Evolutionary conservation across 2,329 filamentous ascomycete species (phyloP), one percentile per base, ranked within the genome.

Genomic region (Cytospora mali): DNA sequence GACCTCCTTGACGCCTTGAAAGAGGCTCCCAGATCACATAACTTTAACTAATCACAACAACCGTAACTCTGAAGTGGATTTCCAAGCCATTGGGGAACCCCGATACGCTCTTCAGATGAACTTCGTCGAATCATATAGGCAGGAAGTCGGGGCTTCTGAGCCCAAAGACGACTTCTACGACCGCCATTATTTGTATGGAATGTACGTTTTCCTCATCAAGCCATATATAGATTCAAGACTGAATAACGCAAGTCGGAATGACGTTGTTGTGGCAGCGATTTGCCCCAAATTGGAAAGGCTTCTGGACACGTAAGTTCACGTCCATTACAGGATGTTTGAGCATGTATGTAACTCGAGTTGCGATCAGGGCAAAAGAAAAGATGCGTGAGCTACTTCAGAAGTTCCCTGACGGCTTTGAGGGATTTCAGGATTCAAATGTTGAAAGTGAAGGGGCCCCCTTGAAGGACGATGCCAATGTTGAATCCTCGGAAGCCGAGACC

Each of bases 101-200:
- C 57, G 57, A 18, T 52, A 54, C n/a, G n/a, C 33, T 14, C 21
- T 60, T 5, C 25, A 23, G 14, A 52, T 54, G 57, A 31, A 60
- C 6, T 23, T 54, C 3, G 25, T 60, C 25, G 50, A 54, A 14
- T 35, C 48, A 2, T 60, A 60, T 28, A 60, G 54, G 49, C 21
- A 31, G n/a, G 57, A 60, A 4, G 25, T 46, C 39, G 31, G 31
- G 11, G 57, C 49, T 7, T 60, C 57, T 2, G 49, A 60, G 27
- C 57, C 57, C 9, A 31, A 60, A 27, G 33, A 59, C 16, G 48
- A 60, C 10, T 60, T 54, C 18, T 52, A 60, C 39, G 49, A 60
- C 33, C 49, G 57, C 18, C 48, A 60, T 13, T 23, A 11, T 27
- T 14, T 60, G 35, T 54, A 60, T 14, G 57, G 49, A 21, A 11